A percentile compares a stretch with the other conserved stretches of the same genome.
These are phyloP conservation scores for Helotiales sp. DNA, from an alignment of 2,329 filamentous ascomycete genomes.

Conservation along the genomic window DNA sequence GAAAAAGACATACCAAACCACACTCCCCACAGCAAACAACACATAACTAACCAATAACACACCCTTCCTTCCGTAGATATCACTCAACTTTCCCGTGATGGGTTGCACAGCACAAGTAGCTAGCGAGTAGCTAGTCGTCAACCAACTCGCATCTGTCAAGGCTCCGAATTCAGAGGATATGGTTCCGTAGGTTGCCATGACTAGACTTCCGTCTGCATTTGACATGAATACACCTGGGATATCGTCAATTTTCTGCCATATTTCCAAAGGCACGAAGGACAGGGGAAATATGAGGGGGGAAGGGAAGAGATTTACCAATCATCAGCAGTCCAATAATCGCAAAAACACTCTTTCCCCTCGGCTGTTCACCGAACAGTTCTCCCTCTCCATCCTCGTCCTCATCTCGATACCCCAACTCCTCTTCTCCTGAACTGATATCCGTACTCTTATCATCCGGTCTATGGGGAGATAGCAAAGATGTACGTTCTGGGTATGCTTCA, in stretches of 20 bases:
- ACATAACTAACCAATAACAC: conserved; percentile 56
- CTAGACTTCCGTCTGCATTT: conserved; percentile 66
- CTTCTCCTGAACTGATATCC: not conserved
- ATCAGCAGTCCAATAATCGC: conserved; percentile 32
- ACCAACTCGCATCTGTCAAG: conserved; percentile 61
- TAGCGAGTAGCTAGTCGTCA: conserved; percentile 58
- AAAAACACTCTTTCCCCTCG: not conserved
- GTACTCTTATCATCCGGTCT: conserved; percentile 22
- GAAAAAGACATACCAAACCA: conserved; percentile 49
- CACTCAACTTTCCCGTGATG: conserved; percentile 61
- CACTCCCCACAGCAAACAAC: conserved; percentile 52
- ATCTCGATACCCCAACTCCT: not conserved
- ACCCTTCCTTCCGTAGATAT: conserved; percentile 60
- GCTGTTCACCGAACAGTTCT: not conserved
- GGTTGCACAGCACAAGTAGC: conserved; percentile 58
- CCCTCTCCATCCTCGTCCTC: conserved; percentile 5
- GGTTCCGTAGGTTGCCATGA: conserved; percentile 67
- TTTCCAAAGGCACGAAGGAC: no score
- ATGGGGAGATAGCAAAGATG: not conserved
- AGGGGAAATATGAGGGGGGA: no score
- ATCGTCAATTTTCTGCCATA: not conserved
- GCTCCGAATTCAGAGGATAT: conserved; percentile 66
- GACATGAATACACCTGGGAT: conserved; percentile 68
- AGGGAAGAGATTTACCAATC: conserved; percentile 2
- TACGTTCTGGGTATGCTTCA: not conserved